Conservation (phyloP, 208 protist genomes). For the Leishmania tropica region DNA sequence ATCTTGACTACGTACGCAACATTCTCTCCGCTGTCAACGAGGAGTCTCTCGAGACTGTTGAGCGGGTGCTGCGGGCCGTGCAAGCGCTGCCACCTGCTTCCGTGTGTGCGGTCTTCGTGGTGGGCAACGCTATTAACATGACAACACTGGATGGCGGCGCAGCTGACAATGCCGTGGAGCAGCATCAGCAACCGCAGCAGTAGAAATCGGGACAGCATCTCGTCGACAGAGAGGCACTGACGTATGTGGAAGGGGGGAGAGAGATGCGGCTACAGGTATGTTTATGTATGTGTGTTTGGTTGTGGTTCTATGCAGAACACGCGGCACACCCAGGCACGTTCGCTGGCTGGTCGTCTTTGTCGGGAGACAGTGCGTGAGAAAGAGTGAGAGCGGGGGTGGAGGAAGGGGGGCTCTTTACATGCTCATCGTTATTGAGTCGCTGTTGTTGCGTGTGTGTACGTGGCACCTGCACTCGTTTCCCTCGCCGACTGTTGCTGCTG, state of each 20-base stretch:
- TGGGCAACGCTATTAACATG: constrained; percentile 19
- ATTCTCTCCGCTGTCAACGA: constrained; percentile 81
- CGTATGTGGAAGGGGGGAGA: neutral
- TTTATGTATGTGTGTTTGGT: neutral
- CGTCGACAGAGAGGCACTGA: neutral
- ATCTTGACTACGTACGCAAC: constrained; percentile 77
- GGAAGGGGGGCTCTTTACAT: too few species aligned
- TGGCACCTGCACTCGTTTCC: neutral
- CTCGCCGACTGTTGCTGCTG: neutral
- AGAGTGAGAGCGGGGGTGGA: neutral
- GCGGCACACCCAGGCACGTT: too few species aligned
- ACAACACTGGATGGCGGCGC: neutral
- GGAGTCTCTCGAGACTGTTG: constrained; percentile 55
- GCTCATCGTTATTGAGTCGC: too few species aligned
- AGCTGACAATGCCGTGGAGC: neutral
- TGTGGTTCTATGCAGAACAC: neutral
- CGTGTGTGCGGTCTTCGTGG: constrained; percentile 4
- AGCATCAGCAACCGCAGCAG: neutral
- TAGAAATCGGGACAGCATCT: neutral
- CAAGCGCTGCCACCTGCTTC: constrained; percentile 34
- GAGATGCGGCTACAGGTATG: neutral
- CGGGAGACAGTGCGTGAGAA: neutral
- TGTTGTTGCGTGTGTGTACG: neutral
- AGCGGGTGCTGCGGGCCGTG: constrained; percentile 39
- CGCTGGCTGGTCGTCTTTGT: too few species aligned